Evolutionary conservation across 306 rosid species (phyloP).

Genomic region (Trichosanthes cucumerina): DNA sequence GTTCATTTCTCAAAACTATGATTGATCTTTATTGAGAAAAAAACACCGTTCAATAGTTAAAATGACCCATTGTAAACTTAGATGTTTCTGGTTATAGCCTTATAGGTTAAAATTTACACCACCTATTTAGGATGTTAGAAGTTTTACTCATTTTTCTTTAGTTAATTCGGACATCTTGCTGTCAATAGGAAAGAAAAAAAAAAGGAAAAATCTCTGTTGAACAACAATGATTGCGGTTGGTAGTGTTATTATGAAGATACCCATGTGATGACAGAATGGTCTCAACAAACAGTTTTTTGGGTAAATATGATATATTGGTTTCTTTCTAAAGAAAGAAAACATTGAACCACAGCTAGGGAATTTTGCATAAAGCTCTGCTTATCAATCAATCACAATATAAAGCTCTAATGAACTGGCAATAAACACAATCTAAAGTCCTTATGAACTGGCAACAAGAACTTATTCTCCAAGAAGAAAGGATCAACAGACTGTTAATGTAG

Average conservation of each 20-base stretch:
- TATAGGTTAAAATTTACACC: background rate
- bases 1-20: background rate
- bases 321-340: background rate
- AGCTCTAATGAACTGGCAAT: background rate
- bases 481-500: background rate
- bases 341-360: background rate
- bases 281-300: background rate
- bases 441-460: background rate
- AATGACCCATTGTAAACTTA: background rate
- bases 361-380: background rate
- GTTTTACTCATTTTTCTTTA: background rate
- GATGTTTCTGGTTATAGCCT: background rate
- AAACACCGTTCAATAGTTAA: background rate
- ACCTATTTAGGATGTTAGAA: background rate
- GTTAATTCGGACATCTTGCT: background rate
- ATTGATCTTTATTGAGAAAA: background rate
- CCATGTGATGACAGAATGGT: slow-evolving; percentile 2
- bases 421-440: background rate
- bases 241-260: background rate
- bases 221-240: slow-evolving; percentile 8
- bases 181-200: background rate
- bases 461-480: background rate
- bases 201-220: background rate
- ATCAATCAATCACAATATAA: background rate
- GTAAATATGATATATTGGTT: background rate